A percentile compares a stretch with the other conserved stretches of the same genome.
Conservation (phyloP, 106 monocot species). For the Triglochin maritima region DNA sequence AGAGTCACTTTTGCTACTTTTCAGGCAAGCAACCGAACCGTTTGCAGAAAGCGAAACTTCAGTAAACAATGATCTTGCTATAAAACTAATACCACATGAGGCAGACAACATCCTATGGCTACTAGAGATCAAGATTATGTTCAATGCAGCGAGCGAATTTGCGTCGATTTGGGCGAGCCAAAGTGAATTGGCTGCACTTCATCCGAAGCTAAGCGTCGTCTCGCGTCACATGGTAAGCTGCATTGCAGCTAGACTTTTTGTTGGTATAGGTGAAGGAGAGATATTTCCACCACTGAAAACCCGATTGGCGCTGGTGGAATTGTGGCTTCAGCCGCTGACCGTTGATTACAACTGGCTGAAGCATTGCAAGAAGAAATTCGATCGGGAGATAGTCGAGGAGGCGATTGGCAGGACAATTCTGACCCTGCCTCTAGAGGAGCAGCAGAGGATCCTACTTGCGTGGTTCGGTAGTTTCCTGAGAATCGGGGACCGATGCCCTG, state of each 20-base stretch:
- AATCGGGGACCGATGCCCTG: conserved; percentile 25
- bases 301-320: conserved; percentile 4
- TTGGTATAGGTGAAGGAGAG: conserved; percentile 16
- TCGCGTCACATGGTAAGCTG: conserved; percentile 15
- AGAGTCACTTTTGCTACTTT: neutral
- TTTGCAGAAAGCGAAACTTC: neutral
- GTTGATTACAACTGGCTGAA: conserved; percentile 24
- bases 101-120: conserved; percentile 20
- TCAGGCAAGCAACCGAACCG: conserved; percentile 4
- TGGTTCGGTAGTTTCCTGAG: conserved; percentile 21
- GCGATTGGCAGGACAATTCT: conserved; percentile 17
- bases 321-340: conserved; percentile 18
- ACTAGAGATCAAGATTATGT: conserved; percentile 8
- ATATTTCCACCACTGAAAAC: conserved; percentile 6
- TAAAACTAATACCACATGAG: conserved; percentile 3
- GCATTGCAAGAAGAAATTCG: neutral
- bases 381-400: conserved; percentile 17
- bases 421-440: conserved; percentile 21
- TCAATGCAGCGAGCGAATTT: conserved; percentile 7
- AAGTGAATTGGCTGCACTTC: conserved; percentile 12
- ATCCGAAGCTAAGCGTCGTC: conserved; percentile 1
- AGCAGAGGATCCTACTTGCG: conserved; percentile 14
- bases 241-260: conserved; percentile 14
- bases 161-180: conserved; percentile 20
- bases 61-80: neutral